Percentiles rank a stretch among this genome's conserved stretches.
Evolutionary conservation across 176 grass and related monocot species (phyloP).

Genomic region (Metroxylon sagu): DNA sequence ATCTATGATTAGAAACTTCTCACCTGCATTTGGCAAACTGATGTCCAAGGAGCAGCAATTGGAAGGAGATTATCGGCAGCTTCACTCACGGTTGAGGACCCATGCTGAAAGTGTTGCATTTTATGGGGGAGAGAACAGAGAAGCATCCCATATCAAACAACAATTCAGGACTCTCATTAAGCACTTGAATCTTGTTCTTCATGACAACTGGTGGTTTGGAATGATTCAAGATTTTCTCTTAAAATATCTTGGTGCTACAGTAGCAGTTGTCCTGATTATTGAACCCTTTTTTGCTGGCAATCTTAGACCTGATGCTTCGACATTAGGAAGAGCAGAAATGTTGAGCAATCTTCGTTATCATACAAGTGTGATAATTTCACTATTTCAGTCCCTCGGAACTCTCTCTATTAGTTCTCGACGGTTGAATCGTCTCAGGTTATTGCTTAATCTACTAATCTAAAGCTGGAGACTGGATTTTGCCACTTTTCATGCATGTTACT

Average conservation of each 20-base stretch:
- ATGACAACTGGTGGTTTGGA: slow-evolving; percentile 99
- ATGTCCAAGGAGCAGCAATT: slow-evolving; percentile 92
- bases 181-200: slow-evolving; percentile 74
- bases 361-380: slow-evolving; percentile 92
- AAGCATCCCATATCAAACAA: slow-evolving; percentile 78
- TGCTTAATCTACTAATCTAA: slow-evolving; percentile 11
- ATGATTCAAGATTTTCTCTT: slow-evolving; percentile 99
- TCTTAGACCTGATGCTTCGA: slow-evolving; percentile 92
- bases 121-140: slow-evolving; percentile 90
- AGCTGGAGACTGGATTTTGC: not conserved
- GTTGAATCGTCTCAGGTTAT: slow-evolving; percentile 90
- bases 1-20: slow-evolving; percentile 80
- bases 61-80: slow-evolving; percentile 91
- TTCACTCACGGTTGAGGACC: slow-evolving; percentile 88
- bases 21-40: slow-evolving; percentile 90
- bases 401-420: slow-evolving; percentile 88
- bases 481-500: not conserved
- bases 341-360: slow-evolving; percentile 97
- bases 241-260: slow-evolving; percentile 95
- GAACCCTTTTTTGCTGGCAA: slow-evolving; percentile 93
- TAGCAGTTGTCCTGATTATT: slow-evolving; percentile 91
- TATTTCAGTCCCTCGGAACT: slow-evolving; percentile 91
- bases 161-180: slow-evolving; percentile 66
- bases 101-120: slow-evolving; percentile 99
- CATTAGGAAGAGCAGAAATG: slow-evolving; percentile 94